Evolutionary conservation across 2,329 filamentous ascomycete genomes (phyloP), one percentile per base, ranked within the genome.

Genomic region (Chaetomiaceae sp.): DNA sequence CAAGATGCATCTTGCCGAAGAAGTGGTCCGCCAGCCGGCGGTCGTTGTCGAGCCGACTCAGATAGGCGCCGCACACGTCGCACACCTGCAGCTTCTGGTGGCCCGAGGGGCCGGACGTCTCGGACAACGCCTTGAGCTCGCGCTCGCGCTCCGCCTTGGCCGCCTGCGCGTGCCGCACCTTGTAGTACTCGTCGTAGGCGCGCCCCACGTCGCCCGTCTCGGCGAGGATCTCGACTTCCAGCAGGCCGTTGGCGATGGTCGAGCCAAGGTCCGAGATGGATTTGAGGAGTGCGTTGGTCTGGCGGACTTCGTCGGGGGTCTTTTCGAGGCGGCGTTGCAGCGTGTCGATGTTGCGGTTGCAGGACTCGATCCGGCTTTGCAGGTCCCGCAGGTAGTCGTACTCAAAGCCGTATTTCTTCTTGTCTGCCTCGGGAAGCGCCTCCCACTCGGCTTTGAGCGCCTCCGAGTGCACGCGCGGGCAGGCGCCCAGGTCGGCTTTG

Each of bases 51-150:
- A 98, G 76, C 18, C 93, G 74, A 52, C 83, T 89, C 30, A 98
- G 76, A 65, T 97, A 98, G 6, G 93, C 93, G 52, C 93, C 93
- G 66, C 93, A 98, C 1, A 97, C 93, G 67, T 98, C 93, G 74
- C 93, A 98, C 38, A 98, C 93, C 65, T 98, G 93, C 33, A 98
- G 74, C 66, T 98, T 98, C 72, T 98, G 93, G 67, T 98, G 93
- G 15, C 93, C 93, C 0, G 83, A 89, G 0, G 93, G 93, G 0
- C 93, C 93, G 20, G 84, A 88, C 0, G 91, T 97, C 68, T 98
- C 93, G 45, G 86, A 86, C 19, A 98, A 76, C 3, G 85, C 83
- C 66, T 95, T 95, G 49, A 98, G 76, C 62, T 97, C 91, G 51
- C 84, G 79, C 68, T 96, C 90, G 52, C 81, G 81, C 51, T 93